These are phyloP conservation scores for Schizochytrium sp. DNA, from an alignment of 108 stramenopile species.

Conservation along the genomic window DNA sequence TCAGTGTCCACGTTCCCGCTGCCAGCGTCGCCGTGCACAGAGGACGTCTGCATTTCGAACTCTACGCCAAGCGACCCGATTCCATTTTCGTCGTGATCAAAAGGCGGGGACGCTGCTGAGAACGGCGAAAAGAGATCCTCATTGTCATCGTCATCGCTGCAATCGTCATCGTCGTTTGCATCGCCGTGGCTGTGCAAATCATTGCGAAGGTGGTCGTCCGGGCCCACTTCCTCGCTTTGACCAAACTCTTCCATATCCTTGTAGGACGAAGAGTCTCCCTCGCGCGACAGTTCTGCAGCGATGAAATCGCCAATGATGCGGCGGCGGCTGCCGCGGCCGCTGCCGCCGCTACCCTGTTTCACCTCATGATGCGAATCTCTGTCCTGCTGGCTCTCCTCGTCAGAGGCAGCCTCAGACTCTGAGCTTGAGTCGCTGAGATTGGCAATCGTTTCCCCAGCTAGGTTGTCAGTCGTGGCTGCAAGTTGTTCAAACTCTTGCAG, in stretches of 20 bases:
- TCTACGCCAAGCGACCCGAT: background rate
- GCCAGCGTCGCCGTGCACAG: no score
- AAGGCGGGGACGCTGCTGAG: background rate
- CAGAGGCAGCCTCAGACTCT: background rate
- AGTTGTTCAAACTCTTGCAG: background rate
- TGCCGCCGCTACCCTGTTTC: background rate
- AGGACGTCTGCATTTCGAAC: no score
- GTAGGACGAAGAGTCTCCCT: no score
- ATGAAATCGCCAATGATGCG: no score
- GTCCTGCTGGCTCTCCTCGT: background rate
- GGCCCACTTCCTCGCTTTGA: no score
- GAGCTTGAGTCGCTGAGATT: background rate
- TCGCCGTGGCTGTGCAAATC: background rate
- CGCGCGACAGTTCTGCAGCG: no score
- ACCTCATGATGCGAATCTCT: background rate
- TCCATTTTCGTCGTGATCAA: background rate
- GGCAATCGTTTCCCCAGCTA: background rate
- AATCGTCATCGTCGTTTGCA: background rate
- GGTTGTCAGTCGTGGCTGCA: background rate
- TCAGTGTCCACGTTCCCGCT: no score
- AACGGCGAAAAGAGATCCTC: background rate
- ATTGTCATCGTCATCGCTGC: background rate
- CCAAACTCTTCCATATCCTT: no score
- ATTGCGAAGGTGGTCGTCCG: background rate
- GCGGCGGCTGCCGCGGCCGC: background rate